phyloP scores from a whole-genome alignment of 805 yeast species.

The Suhomyces kilbournensis region DNA sequence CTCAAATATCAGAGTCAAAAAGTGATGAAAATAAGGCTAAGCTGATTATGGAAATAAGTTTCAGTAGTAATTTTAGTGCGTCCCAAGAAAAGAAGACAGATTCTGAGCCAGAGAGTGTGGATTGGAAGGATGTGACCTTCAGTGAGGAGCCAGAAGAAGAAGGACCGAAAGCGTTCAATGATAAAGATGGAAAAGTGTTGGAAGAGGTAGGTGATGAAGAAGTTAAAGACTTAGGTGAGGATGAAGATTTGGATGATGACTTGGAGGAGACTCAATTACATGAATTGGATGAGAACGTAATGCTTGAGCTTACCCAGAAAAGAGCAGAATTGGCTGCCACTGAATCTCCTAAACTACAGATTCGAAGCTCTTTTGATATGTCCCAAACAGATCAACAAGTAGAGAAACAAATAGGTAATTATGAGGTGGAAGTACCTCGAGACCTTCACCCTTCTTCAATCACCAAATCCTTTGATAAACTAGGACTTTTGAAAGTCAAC shows the following conservation, averaged over 20 bases:
- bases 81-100: not conserved
- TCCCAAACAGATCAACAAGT: not conserved
- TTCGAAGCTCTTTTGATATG: constrained; percentile 14
- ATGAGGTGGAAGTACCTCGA: constrained; percentile 21
- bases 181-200: not conserved
- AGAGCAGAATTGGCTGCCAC: not conserved
- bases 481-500: constrained; percentile 49
- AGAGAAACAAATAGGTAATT: constrained; percentile 7
- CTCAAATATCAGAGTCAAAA: too few species aligned
- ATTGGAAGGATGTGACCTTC: not conserved
- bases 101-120: not conserved
- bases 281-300: constrained; percentile 17
- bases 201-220: too few species aligned
- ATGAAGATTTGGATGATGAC: not conserved
- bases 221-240: not conserved
- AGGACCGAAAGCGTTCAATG: not conserved
- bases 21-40: not conserved
- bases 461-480: constrained; percentile 33
- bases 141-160: not conserved
- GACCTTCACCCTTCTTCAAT: constrained; percentile 14
- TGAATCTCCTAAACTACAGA: constrained; percentile 5
- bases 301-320: constrained; percentile 20
- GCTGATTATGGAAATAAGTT: constrained; percentile 4
- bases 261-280: constrained; percentile 8
- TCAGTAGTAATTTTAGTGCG: not conserved